Conservation (phyloP, 2,329 filamentous ascomycete species). For the Dactylellina haptotyla region DNA sequence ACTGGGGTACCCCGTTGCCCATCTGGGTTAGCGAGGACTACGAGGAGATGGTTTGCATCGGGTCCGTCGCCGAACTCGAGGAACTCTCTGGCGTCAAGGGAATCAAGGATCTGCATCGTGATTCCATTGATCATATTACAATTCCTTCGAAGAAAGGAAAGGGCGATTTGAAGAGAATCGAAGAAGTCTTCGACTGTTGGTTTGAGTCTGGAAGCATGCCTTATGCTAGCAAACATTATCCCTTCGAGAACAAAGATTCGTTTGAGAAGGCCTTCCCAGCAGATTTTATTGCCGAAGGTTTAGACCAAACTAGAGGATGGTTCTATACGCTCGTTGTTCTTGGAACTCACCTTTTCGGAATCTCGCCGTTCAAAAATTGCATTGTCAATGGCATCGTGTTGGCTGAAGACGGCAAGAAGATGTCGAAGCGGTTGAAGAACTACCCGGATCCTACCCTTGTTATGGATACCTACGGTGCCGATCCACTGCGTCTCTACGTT, state of each 20-base stretch:
- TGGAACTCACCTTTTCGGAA: slow-evolving; percentile 85
- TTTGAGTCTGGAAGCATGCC: slow-evolving; percentile 97
- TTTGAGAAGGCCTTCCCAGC: slow-evolving; percentile 86
- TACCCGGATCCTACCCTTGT: slow-evolving; percentile 87
- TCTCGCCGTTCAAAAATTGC: slow-evolving; percentile 90
- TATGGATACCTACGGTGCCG: slow-evolving; percentile 88
- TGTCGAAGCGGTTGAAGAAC: slow-evolving; percentile 97
- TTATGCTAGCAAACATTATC: slow-evolving; percentile 89
- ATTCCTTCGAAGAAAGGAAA: slow-evolving; percentile 91
- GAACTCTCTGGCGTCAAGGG: slow-evolving; percentile 88
- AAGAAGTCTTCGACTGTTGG: slow-evolving; percentile 96
- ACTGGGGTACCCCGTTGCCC: slow-evolving; percentile 93
- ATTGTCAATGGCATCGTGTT: slow-evolving; percentile 96
- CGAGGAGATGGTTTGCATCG: slow-evolving; percentile 85
- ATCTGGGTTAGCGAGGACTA: slow-evolving; percentile 91
- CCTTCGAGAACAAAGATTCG: slow-evolving; percentile 85
- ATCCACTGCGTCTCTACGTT: slow-evolving; percentile 91
- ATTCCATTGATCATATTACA: slow-evolving; percentile 92
- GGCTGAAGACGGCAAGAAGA: slow-evolving; percentile 96
- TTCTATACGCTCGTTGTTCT: slow-evolving; percentile 93
- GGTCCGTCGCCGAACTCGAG: slow-evolving; percentile 84
- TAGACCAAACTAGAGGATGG: slow-evolving; percentile 95
- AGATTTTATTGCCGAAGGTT: slow-evolving; percentile 91
- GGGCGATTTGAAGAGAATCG: slow-evolving; percentile 79
- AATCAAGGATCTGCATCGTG: slow-evolving; percentile 85